Evolutionary conservation across 345 rosid genomes (phyloP), one percentile per base, ranked within the genome.

Genomic region (Kandelia obovata): DNA sequence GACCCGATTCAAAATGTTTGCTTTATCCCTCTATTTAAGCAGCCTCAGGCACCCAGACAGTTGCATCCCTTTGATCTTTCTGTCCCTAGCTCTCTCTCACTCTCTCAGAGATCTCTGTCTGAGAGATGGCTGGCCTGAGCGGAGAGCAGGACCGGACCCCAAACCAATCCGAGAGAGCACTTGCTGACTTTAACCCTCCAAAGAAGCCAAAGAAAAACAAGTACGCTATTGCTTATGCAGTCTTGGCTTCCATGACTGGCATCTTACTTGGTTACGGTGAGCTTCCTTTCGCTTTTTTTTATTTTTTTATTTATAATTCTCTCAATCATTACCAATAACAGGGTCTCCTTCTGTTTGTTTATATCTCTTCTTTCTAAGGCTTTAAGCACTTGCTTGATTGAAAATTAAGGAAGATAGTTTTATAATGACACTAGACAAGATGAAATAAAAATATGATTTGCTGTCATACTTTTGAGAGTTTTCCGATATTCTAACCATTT

Each of bases 251-350:
- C 75, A 86, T 89, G 96, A 86, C 92, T 75, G 88, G 92, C 1
- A 79, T 89, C 74, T 82, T 92, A 66, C 88, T 89, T 30, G 97
- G 97, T 56, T 92, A 92, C 61, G 97, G 97, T 88, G 35, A 72
- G 78, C 66, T 5, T 35, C 47, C 16, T 26, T 55, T 55, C 25
- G 2, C 59, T 55, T 9, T 15, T 7, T 2, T 0, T 55, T 5
- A 9, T 55, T 1, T 3, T 52, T 7, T 1, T 53, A 3, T 21
- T 53, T 10, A 3, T 52, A 17, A 1, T 17, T 21, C 13, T 11
- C 21, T 55, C 28, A 23, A 15, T 25, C 28, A 4, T 55, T 23
- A 53, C 26, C 58, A 21, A 2, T 2, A 2, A 53, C 1, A 25
- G 27, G 28, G 28, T 9, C 0, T 6, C 13, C n/a, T 53, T n/a